Percentiles rank a stretch among this genome's conserved stretches.
Evolutionary conservation across 2,329 filamentous ascomycete genomes (phyloP).

Genomic region (Phyllosticta citrichinensis): DNA sequence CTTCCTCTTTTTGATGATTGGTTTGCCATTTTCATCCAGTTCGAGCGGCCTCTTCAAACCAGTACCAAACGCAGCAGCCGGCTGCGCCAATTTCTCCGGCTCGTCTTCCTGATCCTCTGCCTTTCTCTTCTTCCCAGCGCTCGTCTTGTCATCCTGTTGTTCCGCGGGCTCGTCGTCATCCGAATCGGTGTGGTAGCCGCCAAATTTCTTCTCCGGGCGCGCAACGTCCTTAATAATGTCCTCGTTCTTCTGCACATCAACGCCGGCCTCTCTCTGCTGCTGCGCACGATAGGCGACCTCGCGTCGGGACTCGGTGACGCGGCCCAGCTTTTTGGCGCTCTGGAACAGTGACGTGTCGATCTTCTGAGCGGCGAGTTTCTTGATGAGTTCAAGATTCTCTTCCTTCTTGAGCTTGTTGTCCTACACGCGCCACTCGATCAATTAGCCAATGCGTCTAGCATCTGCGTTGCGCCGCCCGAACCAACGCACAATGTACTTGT

Average conservation of each 20-base stretch:
- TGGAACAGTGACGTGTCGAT: slow-evolving; percentile 73
- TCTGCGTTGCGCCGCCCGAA: background rate
- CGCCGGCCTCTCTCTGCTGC: slow-evolving; percentile 54
- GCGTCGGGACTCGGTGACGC: slow-evolving; percentile 59
- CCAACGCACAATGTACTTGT: slow-evolving; percentile 53
- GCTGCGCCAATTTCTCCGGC: background rate
- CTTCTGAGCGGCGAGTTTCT: slow-evolving; percentile 68
- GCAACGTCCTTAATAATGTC: slow-evolving; percentile 36
- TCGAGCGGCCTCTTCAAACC: slow-evolving; percentile 84
- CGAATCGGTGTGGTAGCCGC: slow-evolving; percentile 9
- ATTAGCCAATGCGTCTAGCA: background rate
- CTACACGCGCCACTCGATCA: slow-evolving; percentile 20
- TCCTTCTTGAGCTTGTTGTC: slow-evolving; percentile 93
- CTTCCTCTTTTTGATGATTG: slow-evolving; percentile 74
- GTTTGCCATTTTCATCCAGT: slow-evolving; percentile 65
- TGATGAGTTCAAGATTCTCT: slow-evolving; percentile 74
- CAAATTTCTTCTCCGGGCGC: slow-evolving; percentile 21
- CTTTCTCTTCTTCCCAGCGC: background rate
- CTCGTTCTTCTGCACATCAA: slow-evolving; percentile 45
- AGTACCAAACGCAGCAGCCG: slow-evolving; percentile 42
- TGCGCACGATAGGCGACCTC: slow-evolving; percentile 56
- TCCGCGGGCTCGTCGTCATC: slow-evolving; percentile 18
- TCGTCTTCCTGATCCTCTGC: background rate
- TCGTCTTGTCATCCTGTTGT: background rate
- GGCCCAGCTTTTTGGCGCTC: slow-evolving; percentile 68